Percentiles rank a stretch among this genome's conserved stretches.
These are phyloP conservation scores for Evansstolkia leycettana DNA, from an alignment of 495 filamentous ascomycete genomes.

Conservation along the genomic window DNA sequence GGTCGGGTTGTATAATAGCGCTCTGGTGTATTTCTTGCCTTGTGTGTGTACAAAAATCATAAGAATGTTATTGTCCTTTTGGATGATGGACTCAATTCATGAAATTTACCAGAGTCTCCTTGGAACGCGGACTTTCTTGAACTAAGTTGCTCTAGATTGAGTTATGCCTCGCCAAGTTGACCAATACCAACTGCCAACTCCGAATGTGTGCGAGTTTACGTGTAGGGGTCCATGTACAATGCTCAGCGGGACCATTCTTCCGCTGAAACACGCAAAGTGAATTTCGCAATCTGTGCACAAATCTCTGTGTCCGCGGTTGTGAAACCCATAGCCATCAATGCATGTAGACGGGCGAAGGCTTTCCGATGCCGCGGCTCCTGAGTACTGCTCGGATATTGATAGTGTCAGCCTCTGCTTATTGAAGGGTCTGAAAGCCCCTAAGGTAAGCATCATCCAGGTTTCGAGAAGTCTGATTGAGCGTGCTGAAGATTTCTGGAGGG, in stretches of 20 bases:
- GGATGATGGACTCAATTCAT: no score
- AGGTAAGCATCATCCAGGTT: constrained; percentile 58
- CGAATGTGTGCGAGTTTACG: no score
- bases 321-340: constrained; percentile 29
- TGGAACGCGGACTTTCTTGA: no score
- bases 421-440: constrained; percentile 68
- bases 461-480: constrained; percentile 41
- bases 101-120: no score
- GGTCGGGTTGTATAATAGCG: neutral
- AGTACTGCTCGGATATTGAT: constrained; percentile 55
- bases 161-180: no score
- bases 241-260: constrained; percentile 54
- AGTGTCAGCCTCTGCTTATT: constrained; percentile 59
- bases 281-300: constrained; percentile 50
- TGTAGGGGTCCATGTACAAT: no score
- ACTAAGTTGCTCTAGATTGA: no score
- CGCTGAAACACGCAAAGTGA: constrained; percentile 44
- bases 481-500: constrained; percentile 55
- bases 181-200: no score
- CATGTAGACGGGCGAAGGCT: constrained; percentile 67
- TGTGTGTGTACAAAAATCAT: neutral
- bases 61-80: no score
- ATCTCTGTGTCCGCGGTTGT: neutral
- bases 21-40: neutral
- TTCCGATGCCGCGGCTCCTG: constrained; percentile 48